Conservation (phyloP, 768 basidiomycete genomes). For the Agaricus subrufescens region DNA sequence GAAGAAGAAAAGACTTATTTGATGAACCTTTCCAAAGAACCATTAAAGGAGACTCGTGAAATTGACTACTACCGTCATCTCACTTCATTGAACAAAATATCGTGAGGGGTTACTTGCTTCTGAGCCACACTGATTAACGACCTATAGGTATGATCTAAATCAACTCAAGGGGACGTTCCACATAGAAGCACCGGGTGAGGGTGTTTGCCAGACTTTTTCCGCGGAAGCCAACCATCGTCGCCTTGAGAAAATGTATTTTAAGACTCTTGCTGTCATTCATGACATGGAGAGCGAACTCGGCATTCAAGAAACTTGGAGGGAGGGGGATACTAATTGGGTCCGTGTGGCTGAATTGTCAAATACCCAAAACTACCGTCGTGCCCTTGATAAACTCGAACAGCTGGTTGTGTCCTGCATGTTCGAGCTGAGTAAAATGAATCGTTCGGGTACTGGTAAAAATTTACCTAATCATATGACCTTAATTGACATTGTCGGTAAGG, state of each 20-base stretch:
- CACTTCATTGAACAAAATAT: background rate
- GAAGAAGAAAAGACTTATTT: slow-evolving; percentile 15
- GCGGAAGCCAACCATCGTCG: background rate
- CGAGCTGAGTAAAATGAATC: slow-evolving; percentile 22
- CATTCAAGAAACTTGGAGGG: slow-evolving; percentile 13
- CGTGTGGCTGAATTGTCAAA: background rate
- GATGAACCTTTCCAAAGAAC: slow-evolving; percentile 9
- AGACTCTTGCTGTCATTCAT: background rate
- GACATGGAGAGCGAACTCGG: slow-evolving; percentile 12
- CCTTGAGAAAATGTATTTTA: background rate
- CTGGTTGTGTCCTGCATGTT: slow-evolving; percentile 19
- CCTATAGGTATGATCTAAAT: background rate
- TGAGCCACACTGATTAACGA: background rate
- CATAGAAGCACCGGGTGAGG: too few relatives aligned
- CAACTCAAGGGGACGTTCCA: too few relatives aligned
- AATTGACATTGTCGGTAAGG: slow-evolving; percentile 12
- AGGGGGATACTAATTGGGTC: slow-evolving; percentile 5
- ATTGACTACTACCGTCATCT: slow-evolving; percentile 17
- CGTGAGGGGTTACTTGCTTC: slow-evolving; percentile 6
- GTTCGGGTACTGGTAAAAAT: slow-evolving; percentile 20
- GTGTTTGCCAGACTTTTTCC: too few relatives aligned
- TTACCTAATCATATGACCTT: background rate
- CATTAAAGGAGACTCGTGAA: slow-evolving; percentile 10
- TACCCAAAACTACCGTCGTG: slow-evolving; percentile 9
- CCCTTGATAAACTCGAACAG: slow-evolving; percentile 18